A percentile compares a stretch with the other conserved stretches of the same genome.
These are phyloP conservation scores for Cocos nucifera DNA, from an alignment of 176 grass and related monocot species.

Conservation along the genomic window DNA sequence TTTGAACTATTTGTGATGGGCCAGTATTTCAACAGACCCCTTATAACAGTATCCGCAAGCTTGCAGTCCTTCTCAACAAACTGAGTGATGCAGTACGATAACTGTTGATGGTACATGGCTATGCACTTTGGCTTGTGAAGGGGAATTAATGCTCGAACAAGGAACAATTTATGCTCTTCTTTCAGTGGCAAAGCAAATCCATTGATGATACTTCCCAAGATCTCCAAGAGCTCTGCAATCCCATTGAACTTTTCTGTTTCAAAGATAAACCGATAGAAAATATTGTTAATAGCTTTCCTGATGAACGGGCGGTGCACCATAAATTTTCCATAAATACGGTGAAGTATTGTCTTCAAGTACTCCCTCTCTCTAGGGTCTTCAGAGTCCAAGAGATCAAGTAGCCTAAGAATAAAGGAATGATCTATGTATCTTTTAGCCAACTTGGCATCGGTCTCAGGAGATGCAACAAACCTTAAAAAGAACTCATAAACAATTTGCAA, in stretches of 20 bases:
- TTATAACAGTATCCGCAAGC: constrained; percentile 20
- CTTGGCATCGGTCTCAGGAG: constrained; percentile 24
- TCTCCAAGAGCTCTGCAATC: constrained; percentile 22
- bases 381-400: constrained; percentile 30
- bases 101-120: constrained; percentile 22
- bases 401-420: constrained; percentile 25
- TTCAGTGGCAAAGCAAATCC: constrained; percentile 26
- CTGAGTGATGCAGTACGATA: constrained; percentile 31
- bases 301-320: constrained; percentile 26
- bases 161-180: constrained; percentile 28
- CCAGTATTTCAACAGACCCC: constrained; percentile 26
- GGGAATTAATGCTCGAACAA: constrained; percentile 21
- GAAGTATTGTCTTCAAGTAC: constrained; percentile 23
- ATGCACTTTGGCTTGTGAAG: constrained; percentile 26
- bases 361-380: constrained; percentile 34
- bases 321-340: constrained; percentile 27
- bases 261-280: constrained; percentile 22
- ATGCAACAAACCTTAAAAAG: constrained; percentile 23
- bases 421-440: constrained; percentile 26
- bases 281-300: constrained; percentile 27
- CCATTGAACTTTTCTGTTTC: constrained; percentile 25
- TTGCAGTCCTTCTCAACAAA: constrained; percentile 30
- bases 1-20: constrained; percentile 30
- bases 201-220: constrained; percentile 25
- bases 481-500: constrained; percentile 25